Conservation (phyloP, 2,329 filamentous ascomycete species). For the Pezicula carpinea region DNA sequence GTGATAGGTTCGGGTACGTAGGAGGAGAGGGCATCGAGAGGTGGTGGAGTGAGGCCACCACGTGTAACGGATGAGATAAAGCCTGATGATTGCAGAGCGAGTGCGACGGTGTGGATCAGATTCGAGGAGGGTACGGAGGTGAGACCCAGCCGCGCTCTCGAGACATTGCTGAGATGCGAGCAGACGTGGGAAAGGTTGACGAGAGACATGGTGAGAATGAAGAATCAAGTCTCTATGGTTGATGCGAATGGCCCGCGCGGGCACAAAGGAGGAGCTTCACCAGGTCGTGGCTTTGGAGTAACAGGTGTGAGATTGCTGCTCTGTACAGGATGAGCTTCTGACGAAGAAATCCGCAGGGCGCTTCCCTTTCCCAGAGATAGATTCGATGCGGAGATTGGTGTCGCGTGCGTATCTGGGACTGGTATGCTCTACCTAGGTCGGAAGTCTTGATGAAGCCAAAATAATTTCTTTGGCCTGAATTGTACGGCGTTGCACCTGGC, state of each 20-base stretch:
- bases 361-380: neutral
- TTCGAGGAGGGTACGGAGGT: slow-evolving; percentile 66
- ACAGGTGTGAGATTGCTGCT: no score
- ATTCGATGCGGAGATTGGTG: neutral
- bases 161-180: slow-evolving; percentile 71
- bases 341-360: neutral
- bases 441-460: neutral
- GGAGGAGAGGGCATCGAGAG: slow-evolving; percentile 40
- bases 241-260: slow-evolving; percentile 17
- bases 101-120: slow-evolving; percentile 57
- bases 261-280: slow-evolving; percentile 10
- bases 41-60: slow-evolving; percentile 54
- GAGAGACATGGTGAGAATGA: slow-evolving; percentile 54
- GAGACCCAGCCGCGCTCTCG: slow-evolving; percentile 61
- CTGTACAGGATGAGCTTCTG: no score
- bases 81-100: slow-evolving; percentile 63
- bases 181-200: slow-evolving; percentile 66
- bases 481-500: neutral
- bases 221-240: neutral
- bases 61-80: slow-evolving; percentile 65
- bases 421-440: neutral
- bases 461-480: neutral
- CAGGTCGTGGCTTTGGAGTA: neutral
- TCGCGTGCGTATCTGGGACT: neutral
- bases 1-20: slow-evolving; percentile 47